phyloP scores from a whole-genome alignment of 2,329 filamentous ascomycete genomes.

The Canariomyces notabilis region DNA sequence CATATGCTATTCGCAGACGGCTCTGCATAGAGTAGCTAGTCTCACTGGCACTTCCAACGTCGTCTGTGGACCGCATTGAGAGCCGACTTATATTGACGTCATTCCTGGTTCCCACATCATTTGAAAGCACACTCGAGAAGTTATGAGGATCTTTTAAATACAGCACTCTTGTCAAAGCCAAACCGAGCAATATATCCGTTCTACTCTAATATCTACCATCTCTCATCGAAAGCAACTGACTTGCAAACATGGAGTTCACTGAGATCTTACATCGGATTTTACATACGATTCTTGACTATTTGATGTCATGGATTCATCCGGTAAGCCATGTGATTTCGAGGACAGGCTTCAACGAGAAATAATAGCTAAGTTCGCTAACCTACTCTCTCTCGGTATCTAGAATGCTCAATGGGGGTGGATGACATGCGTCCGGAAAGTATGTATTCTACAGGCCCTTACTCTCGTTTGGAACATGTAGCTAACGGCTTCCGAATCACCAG shows the following conservation, averaged over 20 bases:
- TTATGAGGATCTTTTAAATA: too few relatives aligned
- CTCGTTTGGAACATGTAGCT: neutral
- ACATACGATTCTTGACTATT: neutral
- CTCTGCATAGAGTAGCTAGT: too few relatives aligned
- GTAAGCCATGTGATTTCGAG: neutral
- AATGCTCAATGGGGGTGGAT: constrained; percentile 2
- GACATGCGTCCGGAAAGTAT: neutral
- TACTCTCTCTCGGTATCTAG: neutral
- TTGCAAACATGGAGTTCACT: neutral
- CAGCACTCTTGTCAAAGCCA: too few relatives aligned
- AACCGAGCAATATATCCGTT: too few relatives aligned
- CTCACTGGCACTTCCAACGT: too few relatives aligned
- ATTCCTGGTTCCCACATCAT: too few relatives aligned
- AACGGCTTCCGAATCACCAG: constrained; percentile 13
- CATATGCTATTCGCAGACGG: too few relatives aligned
- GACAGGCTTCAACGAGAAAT: neutral
- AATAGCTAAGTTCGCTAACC: neutral
- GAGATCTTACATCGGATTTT: neutral
- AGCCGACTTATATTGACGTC: too few relatives aligned
- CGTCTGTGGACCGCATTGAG: too few relatives aligned
- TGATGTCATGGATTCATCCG: constrained; percentile 1
- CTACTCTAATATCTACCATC: too few relatives aligned
- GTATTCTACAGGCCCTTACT: neutral
- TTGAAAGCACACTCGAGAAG: too few relatives aligned
- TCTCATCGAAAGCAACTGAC: neutral